These are phyloP conservation scores for Fusarium miscanthi DNA, from an alignment of 2,329 filamentous ascomycete species.

Conservation along the genomic window DNA sequence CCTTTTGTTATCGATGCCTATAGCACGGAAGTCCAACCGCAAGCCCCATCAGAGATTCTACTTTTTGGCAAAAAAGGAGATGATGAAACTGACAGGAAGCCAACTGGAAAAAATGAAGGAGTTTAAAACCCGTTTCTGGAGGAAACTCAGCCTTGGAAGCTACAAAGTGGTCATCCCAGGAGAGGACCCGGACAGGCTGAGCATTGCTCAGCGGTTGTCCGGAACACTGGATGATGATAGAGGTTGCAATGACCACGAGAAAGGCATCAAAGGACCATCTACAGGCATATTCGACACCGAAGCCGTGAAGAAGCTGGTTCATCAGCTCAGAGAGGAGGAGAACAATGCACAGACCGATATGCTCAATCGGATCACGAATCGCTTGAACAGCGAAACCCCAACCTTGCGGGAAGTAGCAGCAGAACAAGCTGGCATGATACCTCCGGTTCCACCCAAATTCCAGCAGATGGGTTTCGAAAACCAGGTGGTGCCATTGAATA, in stretches of 20 bases:
- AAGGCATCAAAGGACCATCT: constrained; percentile 18
- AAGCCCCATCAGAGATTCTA: constrained; percentile 31
- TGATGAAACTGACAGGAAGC: constrained; percentile 28
- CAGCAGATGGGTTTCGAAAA: constrained; percentile 17
- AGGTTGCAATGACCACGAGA: not conserved
- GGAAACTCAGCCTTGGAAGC: constrained; percentile 12
- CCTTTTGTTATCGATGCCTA: constrained; percentile 38
- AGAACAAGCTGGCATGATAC: constrained; percentile 3
- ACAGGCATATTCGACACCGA: constrained; percentile 26
- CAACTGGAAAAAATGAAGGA: constrained; percentile 15
- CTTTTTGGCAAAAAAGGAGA: constrained; percentile 39
- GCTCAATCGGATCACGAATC: not conserved
- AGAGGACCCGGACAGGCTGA: constrained; percentile 16
- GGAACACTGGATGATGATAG: constrained; percentile 33
- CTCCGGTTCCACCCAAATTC: constrained; percentile 23
- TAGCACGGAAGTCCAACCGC: constrained; percentile 39
- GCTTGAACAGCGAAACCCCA: not conserved
- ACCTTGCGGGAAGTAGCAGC: constrained; percentile 20
- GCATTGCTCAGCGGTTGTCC: constrained; percentile 32
- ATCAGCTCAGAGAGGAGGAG: constrained; percentile 2
- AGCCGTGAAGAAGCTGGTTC: constrained; percentile 8
- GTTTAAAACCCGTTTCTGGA: constrained; percentile 27
- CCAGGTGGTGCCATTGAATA: constrained; percentile 14
- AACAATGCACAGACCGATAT: not conserved
- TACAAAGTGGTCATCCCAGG: constrained; percentile 35